phyloP scores from a whole-genome alignment of 306 rosid genomes.

The Cucurbita ficifolia region DNA sequence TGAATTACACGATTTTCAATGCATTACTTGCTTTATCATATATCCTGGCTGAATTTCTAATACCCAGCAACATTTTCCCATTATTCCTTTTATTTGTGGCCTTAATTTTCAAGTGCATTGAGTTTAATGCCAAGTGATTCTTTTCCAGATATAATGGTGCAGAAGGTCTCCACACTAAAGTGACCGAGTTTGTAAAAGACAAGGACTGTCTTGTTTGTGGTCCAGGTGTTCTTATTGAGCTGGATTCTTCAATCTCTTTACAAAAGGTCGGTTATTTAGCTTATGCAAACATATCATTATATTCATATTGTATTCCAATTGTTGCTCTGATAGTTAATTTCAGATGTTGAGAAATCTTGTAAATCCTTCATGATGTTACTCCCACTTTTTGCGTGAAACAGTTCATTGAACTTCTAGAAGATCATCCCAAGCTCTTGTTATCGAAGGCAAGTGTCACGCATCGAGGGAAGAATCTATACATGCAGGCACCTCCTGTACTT shows the following conservation, averaged over 20 bases:
- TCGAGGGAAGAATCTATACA: constrained; percentile 68
- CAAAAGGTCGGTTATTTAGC: constrained; percentile 42
- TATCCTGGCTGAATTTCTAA: neutral
- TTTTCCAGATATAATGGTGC: constrained; percentile 78
- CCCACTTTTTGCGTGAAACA: constrained; percentile 9
- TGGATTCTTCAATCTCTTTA: constrained; percentile 75
- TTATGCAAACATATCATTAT: neutral
- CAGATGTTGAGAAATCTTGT: neutral
- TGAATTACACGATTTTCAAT: neutral
- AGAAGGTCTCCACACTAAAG: constrained; percentile 83
- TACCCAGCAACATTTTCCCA: neutral
- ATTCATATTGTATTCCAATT: neutral
- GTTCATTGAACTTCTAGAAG: constrained; percentile 69
- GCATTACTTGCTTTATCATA: neutral
- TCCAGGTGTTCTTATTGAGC: constrained; percentile 74
- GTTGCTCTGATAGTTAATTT: neutral
- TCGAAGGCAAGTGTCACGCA: constrained; percentile 73
- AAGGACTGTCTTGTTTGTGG: constrained; percentile 91
- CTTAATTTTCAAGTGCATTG: neutral
- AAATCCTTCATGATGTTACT: neutral
- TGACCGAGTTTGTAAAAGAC: constrained; percentile 83
- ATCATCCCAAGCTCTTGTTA: constrained; percentile 57
- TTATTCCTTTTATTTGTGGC: neutral
- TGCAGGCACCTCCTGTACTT: constrained; percentile 92
- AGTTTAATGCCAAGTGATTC: neutral